These are phyloP conservation scores for Melaleuca quinquenervia DNA, from an alignment of 345 rosid genomes.

Conservation along the genomic window DNA sequence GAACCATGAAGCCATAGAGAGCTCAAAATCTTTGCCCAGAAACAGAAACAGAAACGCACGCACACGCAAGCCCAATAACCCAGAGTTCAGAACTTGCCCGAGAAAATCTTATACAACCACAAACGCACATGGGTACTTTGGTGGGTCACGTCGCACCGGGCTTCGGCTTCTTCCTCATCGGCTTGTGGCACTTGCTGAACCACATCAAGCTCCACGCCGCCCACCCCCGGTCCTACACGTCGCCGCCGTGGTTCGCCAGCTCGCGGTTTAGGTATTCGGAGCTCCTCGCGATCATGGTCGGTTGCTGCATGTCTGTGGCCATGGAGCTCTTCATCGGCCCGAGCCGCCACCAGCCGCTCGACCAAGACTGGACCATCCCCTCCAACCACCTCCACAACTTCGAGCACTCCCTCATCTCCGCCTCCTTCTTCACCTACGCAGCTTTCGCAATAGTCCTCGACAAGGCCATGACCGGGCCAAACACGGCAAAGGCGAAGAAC, in stretches of 20 bases:
- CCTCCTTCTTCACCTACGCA: conserved; percentile 60
- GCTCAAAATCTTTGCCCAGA: neutral
- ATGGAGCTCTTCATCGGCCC: conserved; percentile 80
- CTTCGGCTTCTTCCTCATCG: conserved; percentile 45
- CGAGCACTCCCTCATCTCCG: conserved; percentile 65
- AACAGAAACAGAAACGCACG: neutral
- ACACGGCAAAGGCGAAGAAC: conserved; percentile 4
- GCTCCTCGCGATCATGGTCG: conserved; percentile 50
- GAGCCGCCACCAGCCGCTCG: conserved; percentile 63
- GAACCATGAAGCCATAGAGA: neutral
- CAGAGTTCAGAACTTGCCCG: neutral
- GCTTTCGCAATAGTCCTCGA: conserved; percentile 49
- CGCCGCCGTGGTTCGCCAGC: conserved; percentile 54
- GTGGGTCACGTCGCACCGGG: conserved; percentile 81
- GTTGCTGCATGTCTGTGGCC: conserved; percentile 44
- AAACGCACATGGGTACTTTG: conserved; percentile 47
- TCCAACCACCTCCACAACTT: conserved; percentile 84
- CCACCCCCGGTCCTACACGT: conserved; percentile 39
- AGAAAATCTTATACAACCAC: neutral
- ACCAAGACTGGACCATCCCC: conserved; percentile 69
- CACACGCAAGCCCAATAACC: neutral
- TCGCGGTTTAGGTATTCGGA: conserved; percentile 44
- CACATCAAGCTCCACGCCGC: conserved; percentile 45
- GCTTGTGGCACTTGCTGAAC: conserved; percentile 78
- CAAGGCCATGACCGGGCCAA: conserved; percentile 1